These are phyloP conservation scores for Cymbopogon citratus DNA, from an alignment of 176 grass and related monocot species.

Conservation along the genomic window DNA sequence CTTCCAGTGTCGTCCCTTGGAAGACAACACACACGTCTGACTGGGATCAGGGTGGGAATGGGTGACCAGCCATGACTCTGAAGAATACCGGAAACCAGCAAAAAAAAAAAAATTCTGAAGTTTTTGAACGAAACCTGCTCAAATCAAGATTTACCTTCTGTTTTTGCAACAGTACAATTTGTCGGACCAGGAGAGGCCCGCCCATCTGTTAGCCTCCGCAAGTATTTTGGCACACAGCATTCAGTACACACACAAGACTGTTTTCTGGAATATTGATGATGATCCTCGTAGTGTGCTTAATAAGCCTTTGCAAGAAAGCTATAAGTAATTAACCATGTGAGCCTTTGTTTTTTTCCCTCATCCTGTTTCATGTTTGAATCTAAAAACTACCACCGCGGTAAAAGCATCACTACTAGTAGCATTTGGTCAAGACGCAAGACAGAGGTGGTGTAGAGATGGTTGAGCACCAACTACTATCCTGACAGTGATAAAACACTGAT, in stretches of 20 bases:
- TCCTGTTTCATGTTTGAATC: slow-evolving; percentile 5
- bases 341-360: background rate
- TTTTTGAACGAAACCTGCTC: background rate
- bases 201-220: background rate
- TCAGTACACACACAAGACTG: background rate
- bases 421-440: slow-evolving; percentile 34
- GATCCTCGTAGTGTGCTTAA: background rate
- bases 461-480: slow-evolving; percentile 23
- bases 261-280: background rate
- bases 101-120: background rate
- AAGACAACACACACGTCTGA: background rate
- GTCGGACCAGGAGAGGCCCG: too few relatives aligned
- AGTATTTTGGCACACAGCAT: background rate
- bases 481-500: slow-evolving; percentile 23
- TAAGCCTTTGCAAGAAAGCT: background rate
- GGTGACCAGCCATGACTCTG: background rate
- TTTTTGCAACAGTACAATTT: too few relatives aligned
- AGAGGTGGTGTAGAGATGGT: background rate
- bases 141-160: background rate
- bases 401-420: slow-evolving; percentile 28
- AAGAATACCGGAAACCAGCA: background rate
- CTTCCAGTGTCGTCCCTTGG: background rate
- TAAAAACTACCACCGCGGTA: background rate
- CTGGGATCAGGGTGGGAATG: background rate
- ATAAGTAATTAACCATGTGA: background rate